Conservation (phyloP, 495 filamentous ascomycete genomes). For the Penicillium manginii region DNA sequence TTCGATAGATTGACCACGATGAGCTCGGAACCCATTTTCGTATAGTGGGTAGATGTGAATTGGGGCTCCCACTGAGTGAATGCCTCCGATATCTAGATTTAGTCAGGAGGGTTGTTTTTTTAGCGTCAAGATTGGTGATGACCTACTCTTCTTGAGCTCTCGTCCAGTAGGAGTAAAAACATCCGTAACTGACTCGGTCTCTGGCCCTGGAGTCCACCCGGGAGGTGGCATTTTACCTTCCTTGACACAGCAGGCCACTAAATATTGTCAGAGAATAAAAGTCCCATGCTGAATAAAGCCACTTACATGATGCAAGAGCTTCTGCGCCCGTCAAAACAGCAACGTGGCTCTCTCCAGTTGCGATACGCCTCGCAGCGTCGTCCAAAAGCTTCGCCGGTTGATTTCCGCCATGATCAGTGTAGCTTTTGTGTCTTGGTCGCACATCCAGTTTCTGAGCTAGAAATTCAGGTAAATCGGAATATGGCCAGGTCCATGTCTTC, state of each 20-base stretch:
- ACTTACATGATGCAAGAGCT: slow-evolving; percentile 56
- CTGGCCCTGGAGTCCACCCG: slow-evolving; percentile 43
- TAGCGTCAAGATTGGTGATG: not conserved
- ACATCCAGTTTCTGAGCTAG: slow-evolving; percentile 45
- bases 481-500: slow-evolving; percentile 62
- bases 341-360: slow-evolving; percentile 48
- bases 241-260: slow-evolving; percentile 39
- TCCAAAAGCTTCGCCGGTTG: slow-evolving; percentile 57
- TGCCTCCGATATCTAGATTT: slow-evolving; percentile 37
- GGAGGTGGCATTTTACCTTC: slow-evolving; percentile 48
- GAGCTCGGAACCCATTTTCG: slow-evolving; percentile 56
- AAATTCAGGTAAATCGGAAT: slow-evolving; percentile 52
- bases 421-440: slow-evolving; percentile 38
- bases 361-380: slow-evolving; percentile 55
- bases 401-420: slow-evolving; percentile 58
- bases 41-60: slow-evolving; percentile 60
- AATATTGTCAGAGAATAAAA: slow-evolving; percentile 22
- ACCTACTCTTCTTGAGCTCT: slow-evolving; percentile 10
- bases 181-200: slow-evolving; percentile 29
- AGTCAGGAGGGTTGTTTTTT: not conserved
- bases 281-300: slow-evolving; percentile 10
- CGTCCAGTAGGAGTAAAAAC: slow-evolving; percentile 19
- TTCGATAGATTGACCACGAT: slow-evolving; percentile 47
- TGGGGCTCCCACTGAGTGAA: slow-evolving; percentile 52
- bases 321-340: slow-evolving; percentile 60